Evolutionary conservation across 2,329 filamentous ascomycete species (phyloP), one percentile per base, ranked within the genome.

Genomic region (Claviceps digitariae): DNA sequence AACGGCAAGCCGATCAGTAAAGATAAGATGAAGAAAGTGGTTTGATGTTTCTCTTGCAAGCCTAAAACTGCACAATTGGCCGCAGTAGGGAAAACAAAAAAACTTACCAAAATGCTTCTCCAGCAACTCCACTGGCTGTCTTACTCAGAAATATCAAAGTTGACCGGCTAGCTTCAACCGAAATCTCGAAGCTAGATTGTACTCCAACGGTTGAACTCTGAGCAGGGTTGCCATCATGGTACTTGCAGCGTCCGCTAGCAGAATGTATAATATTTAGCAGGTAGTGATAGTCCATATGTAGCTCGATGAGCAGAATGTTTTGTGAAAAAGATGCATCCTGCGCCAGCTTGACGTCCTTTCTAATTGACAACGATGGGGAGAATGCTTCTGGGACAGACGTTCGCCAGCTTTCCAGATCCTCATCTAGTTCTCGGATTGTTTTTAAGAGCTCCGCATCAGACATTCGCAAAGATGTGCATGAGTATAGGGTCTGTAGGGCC

Each of bases 231-330:
- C n/a, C n/a, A 49, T 64, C 44, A 59, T 62, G 61, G 9, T 59
- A 58, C 66, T 70, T 67, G 54, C 76, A 80, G 2, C 77, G 65
- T 4, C 74, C 73, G 34, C 74, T 79, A 0, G 78, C 76, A 4
- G 73, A 68, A 56, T 82, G 79, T 20, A 82, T 80, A 7, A 72
- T 72, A 1, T 73, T 72, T 62, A 80, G 68, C 44, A 79, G 69
- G 52, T 79, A 69, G 55, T 80, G 73, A 51, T 82, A 82, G 50
- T 80, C 76, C 4, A 81, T 62, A 17, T 76, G 71, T 2, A 78
- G 59, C 47, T 74, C 67, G 15, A 78, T 71, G 2, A 67, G 64
- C 5, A 73, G 67, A 69, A 79, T 76, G 50, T 64, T 72, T 17
- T 67, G 62, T n/a, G 68, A 64, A 6, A 57, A 46, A 7, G 53